Evolutionary conservation across 208 protist species (phyloP).

Genomic region (Leishmania martiniquensis): DNA sequence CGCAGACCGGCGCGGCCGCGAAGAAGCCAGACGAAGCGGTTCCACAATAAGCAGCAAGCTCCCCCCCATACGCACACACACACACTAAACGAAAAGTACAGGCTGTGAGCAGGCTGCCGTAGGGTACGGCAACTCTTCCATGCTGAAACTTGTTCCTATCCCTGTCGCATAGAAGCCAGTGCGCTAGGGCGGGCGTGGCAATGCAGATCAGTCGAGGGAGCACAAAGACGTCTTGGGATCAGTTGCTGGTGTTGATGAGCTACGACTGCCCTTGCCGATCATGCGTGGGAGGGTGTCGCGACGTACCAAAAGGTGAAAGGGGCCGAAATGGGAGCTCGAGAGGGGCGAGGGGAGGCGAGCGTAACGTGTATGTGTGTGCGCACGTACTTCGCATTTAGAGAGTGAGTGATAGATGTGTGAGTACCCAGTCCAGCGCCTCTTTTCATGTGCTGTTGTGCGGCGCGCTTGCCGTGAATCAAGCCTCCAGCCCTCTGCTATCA

Average conservation of each 20-base stretch:
- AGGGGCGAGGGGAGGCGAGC: not conserved
- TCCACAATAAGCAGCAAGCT: not conserved
- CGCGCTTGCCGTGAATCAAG: not conserved
- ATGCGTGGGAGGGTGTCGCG: not conserved
- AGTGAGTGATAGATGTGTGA: not conserved
- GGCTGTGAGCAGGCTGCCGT: no score
- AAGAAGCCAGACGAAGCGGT: not conserved
- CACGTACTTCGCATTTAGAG: not conserved
- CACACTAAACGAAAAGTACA: no score
- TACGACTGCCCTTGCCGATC: not conserved
- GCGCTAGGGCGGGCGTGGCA: not conserved
- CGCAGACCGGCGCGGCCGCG: not conserved
- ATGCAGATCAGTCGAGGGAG: not conserved
- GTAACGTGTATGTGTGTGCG: not conserved
- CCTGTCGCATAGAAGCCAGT: not conserved
- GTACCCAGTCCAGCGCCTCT: not conserved
- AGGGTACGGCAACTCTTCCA: not conserved
- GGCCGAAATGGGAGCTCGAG: not conserved
- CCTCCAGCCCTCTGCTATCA: not conserved
- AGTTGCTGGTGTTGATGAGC: not conserved
- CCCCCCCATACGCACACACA: no score
- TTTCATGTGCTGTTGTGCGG: not conserved
- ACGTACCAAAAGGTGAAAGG: not conserved
- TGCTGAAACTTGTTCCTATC: not conserved
- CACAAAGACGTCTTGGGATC: not conserved